phyloP scores from a whole-genome alignment of 2,329 filamentous ascomycete genomes.

The Colletotrichum somersetense region DNA sequence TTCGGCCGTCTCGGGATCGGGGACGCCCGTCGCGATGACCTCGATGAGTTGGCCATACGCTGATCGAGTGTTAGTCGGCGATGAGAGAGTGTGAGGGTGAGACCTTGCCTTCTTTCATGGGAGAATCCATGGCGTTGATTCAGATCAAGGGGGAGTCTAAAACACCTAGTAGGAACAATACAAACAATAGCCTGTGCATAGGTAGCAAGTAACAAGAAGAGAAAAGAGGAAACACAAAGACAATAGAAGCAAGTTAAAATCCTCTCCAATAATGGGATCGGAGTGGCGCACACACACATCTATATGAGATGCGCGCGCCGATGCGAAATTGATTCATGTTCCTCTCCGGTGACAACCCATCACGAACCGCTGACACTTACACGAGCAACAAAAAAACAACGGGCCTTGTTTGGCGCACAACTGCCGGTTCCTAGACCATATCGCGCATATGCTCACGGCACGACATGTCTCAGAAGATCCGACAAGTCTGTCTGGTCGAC shows the following conservation, averaged over 20 bases:
- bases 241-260: not conserved
- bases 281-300: not conserved
- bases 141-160: not conserved
- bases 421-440: not conserved
- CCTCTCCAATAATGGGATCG: not conserved
- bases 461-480: constrained; percentile 11
- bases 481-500: not conserved
- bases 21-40: constrained; percentile 30
- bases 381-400: constrained; percentile 23
- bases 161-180: not conserved
- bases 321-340: not conserved
- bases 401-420: constrained; percentile 20
- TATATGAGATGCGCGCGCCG: constrained; percentile 6
- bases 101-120: constrained; percentile 41
- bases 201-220: not conserved
- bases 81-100: not conserved
- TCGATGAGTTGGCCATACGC: constrained; percentile 41
- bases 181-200: not conserved
- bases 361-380: constrained; percentile 36
- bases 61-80: constrained; percentile 6
- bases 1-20: constrained; percentile 26
- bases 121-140: constrained; percentile 36
- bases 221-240: not conserved
- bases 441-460: constrained; percentile 5
- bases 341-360: constrained; percentile 8